Evolutionary conservation across 2,329 filamentous ascomycete species (phyloP).

Genomic region (Aspergillus hortae): DNA sequence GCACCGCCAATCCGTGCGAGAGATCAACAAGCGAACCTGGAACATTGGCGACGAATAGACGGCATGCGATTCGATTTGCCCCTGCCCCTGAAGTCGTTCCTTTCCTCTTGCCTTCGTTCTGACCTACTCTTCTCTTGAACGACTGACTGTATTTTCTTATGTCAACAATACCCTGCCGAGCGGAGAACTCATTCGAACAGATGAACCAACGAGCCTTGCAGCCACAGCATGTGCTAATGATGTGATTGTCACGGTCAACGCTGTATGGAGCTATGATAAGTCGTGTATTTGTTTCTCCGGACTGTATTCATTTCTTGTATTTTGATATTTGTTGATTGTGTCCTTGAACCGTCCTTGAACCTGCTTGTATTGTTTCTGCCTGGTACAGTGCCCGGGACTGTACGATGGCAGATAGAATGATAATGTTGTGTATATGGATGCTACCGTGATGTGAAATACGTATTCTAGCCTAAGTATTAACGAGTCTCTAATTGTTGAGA

Average conservation of each 20-base stretch:
- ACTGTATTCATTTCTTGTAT: slow-evolving; percentile 4
- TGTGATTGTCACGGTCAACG: slow-evolving; percentile 5
- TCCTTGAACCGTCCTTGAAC: not conserved
- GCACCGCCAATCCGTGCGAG: slow-evolving; percentile 21
- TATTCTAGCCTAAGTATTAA: too few species aligned
- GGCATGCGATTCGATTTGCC: not conserved
- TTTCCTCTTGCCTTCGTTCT: not conserved
- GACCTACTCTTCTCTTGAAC: not conserved
- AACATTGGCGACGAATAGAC: slow-evolving; percentile 38
- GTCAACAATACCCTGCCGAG: not conserved
- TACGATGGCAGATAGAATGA: not conserved
- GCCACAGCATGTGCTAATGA: too few species aligned
- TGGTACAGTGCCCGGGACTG: not conserved
- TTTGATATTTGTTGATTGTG: slow-evolving; percentile 1
- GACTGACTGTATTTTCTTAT: not conserved
- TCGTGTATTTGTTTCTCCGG: not conserved
- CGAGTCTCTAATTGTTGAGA: too few species aligned
- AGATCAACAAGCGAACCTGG: slow-evolving; percentile 40
- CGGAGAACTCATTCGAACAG: not conserved
- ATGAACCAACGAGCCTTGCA: not conserved
- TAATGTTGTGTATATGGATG: too few species aligned
- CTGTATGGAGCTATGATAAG: slow-evolving; percentile 13
- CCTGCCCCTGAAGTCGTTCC: not conserved
- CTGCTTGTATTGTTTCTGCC: not conserved
- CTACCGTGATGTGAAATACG: too few species aligned